These are phyloP conservation scores for Spencermartinsiella europaea DNA, from an alignment of 805 yeast genomes.

Conservation along the genomic window DNA sequence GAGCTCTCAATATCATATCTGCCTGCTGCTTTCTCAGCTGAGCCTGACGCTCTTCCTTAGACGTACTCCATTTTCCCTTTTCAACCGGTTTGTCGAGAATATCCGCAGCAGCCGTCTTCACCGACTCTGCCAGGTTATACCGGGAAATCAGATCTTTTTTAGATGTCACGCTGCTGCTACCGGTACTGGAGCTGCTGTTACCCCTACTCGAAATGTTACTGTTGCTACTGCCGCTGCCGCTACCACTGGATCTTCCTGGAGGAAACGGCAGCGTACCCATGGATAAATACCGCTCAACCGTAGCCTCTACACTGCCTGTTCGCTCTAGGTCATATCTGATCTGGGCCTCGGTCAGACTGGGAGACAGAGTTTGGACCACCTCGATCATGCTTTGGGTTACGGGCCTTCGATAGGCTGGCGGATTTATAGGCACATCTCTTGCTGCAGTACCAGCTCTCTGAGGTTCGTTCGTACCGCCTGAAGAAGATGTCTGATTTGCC, in stretches of 20 bases:
- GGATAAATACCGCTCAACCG: slow-evolving; percentile 66
- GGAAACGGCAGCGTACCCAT: slow-evolving; percentile 50
- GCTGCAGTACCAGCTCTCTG: slow-evolving; percentile 3
- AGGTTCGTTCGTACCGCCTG: neutral
- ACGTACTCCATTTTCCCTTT: slow-evolving; percentile 37
- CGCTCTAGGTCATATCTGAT: slow-evolving; percentile 67
- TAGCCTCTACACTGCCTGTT: slow-evolving; percentile 65
- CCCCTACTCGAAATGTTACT: slow-evolving; percentile 7
- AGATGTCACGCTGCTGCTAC: slow-evolving; percentile 6
- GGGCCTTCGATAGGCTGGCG: slow-evolving; percentile 20
- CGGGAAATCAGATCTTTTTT: slow-evolving; percentile 36
- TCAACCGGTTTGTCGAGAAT: slow-evolving; percentile 5
- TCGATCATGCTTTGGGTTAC: slow-evolving; percentile 61
- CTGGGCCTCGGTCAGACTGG: slow-evolving; percentile 61
- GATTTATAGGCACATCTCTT: neutral
- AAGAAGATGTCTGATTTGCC: neutral
- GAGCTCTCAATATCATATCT: slow-evolving; percentile 57
- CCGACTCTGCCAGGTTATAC: slow-evolving; percentile 27
- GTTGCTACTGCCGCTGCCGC: slow-evolving; percentile 4
- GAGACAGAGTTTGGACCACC: slow-evolving; percentile 78
- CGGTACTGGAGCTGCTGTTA: slow-evolving; percentile 8
- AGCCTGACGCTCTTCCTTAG: slow-evolving; percentile 40
- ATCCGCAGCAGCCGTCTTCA: slow-evolving; percentile 7
- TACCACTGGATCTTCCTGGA: slow-evolving; percentile 15
- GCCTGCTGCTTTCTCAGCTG: slow-evolving; percentile 46